Evolutionary conservation across 768 basidiomycete genomes (phyloP).

Genomic region (Termitomyces sp.): DNA sequence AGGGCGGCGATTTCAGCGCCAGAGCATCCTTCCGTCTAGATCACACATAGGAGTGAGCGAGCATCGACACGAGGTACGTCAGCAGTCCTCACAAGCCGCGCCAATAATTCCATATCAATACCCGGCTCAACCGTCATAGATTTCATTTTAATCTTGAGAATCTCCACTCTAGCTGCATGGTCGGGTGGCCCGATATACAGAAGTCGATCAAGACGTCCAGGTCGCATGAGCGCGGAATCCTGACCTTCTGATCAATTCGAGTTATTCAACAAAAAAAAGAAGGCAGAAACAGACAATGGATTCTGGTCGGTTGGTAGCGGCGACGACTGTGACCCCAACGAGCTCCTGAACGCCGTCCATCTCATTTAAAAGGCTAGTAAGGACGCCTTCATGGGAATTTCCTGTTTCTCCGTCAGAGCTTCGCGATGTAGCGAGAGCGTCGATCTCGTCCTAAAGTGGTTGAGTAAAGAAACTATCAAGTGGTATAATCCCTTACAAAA

Average conservation of each 20-base stretch:
- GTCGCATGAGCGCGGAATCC: conserved; percentile 94
- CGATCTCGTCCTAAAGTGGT: conserved; percentile 82
- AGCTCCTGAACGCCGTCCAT: conserved; percentile 99
- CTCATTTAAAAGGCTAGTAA: conserved; percentile 91
- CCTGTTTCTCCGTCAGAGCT: conserved; percentile 48
- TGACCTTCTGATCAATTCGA: conserved; percentile 24
- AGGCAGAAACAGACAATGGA: conserved; percentile 56
- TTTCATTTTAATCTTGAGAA: conserved; percentile 69
- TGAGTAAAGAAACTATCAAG: not conserved
- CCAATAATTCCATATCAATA: conserved; percentile 64
- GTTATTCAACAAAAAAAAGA: not conserved
- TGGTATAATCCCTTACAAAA: conserved; percentile 62
- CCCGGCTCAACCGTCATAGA: conserved; percentile 78
- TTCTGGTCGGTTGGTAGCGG: conserved; percentile 94
- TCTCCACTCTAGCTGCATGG: conserved; percentile 71
- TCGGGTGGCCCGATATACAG: conserved; percentile 94
- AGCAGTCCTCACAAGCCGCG: conserved; percentile 49
- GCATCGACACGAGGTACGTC: not conserved
- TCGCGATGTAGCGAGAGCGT: conserved; percentile 84
- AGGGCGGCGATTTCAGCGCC: conserved; percentile 90
- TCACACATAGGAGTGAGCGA: not conserved
- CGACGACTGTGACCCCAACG: conserved; percentile 90
- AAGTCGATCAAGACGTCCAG: conserved; percentile 91
- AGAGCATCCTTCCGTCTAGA: conserved; percentile 89
- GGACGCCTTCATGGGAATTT: conserved; percentile 77